Conservation (phyloP, 228 moss, liverwort and hornwort genomes). For the Sphagnum fallax region DNA sequence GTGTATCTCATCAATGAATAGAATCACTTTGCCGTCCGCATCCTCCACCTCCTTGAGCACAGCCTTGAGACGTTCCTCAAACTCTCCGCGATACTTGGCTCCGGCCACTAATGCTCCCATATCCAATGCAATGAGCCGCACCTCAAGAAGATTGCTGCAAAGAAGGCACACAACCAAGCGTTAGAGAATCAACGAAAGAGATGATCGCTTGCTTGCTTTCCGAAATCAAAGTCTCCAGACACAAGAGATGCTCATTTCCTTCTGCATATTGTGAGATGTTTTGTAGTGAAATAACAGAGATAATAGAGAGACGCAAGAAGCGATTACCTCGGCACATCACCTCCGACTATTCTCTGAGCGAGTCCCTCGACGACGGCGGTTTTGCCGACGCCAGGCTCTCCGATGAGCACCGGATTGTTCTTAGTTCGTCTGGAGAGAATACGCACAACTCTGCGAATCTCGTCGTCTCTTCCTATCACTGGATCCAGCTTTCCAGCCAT, state of each 20-base stretch:
- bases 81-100: constrained; percentile 85
- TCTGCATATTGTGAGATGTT: too few relatives aligned
- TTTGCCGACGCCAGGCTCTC: constrained; percentile 95
- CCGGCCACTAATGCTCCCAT: constrained; percentile 92
- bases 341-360: constrained; percentile 80
- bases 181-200: not conserved
- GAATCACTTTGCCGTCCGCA: constrained; percentile 71
- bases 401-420: constrained; percentile 93
- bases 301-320: not conserved
- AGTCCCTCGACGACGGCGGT: constrained; percentile 95
- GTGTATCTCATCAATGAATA: constrained; percentile 96
- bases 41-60: constrained; percentile 97
- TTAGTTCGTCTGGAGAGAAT: constrained; percentile 86
- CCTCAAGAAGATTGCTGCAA: constrained; percentile 74
- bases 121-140: constrained; percentile 69
- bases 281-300: not conserved
- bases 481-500: constrained; percentile 79
- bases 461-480: constrained; percentile 93
- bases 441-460: constrained; percentile 84
- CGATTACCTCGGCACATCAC: constrained; percentile 72
- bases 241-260: not conserved
- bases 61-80: constrained; percentile 82
- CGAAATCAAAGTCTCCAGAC: not conserved
- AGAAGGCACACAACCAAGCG: not conserved
- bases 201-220: not conserved